Base-by-base conservation (phyloP, 2,329 filamentous ascomycete genomes). In the Clarireedia monteithiana region DNA sequence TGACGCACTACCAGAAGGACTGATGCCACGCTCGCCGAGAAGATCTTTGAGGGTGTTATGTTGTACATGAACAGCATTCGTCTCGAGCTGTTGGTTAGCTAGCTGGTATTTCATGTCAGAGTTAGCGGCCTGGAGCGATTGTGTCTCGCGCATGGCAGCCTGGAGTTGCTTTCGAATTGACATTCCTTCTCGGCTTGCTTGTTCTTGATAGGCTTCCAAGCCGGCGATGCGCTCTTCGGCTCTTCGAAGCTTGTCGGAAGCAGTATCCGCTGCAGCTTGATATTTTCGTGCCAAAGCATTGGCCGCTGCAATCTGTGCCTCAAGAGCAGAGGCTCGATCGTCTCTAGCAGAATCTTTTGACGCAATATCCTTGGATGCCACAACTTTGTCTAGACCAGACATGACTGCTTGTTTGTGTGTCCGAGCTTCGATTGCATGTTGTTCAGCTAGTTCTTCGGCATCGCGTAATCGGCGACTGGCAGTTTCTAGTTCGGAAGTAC, bases 201-300 rank as follows among this genome's bases (percentile, higher is more conserved):
- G 94, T 69, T 99, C 94, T 72, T 99, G 94, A 70, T 97, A 97
- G 27, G 91, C 89, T 71, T 99, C 94, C 3, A 99, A 80, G 6
- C 94, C 94, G 5, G 94, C 95, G 69, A 99, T 97, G 44, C 94
- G 85, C 74, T 97, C 95, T 72, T 99, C 95, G 3, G 94, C 94
- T 57, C 87, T 87, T 53, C 94, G 87, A 53, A 99, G 78, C 69
- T 91, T 95, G 67, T 96, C 91, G 0, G 90, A 87, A 3, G 91
- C 91, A 26, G 79, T 74, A 69, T 99, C 90, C 1, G 91, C 92
- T 58, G 95, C 91, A 59, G 86, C 80, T 70, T 96, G 91, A 64
- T 96, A 95, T 67, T 90, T 90, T 70, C 87, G 88, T 27, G 91
- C 90, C 69, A 97, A 75, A 2, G 77, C 78, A 65, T 89, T 95